Percentiles rank a stretch among this genome's conserved stretches.
Evolutionary conservation across 495 filamentous ascomycete genomes (phyloP).

Genomic region (Hypoxylon fragiforme): DNA sequence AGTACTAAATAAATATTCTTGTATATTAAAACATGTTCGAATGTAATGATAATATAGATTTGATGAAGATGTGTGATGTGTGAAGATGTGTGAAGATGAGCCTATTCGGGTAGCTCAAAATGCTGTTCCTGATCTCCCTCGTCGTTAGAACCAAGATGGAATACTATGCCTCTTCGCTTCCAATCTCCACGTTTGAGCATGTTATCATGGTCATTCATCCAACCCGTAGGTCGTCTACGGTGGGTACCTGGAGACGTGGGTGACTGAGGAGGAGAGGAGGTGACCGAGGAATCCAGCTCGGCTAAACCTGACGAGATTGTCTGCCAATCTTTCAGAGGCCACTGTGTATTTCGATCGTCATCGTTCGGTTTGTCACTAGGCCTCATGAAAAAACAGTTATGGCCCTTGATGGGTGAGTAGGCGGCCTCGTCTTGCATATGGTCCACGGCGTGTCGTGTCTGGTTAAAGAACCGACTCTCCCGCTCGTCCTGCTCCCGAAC

Average conservation of each 20-base stretch:
- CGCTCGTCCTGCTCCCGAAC: constrained; percentile 32
- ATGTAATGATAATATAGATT: constrained; percentile 2
- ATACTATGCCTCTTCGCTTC: constrained; percentile 55
- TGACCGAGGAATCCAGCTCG: constrained; percentile 22
- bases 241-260: constrained; percentile 6
- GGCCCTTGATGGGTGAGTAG: constrained; percentile 29
- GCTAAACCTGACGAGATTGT: constrained; percentile 30
- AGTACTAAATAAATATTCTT: no score
- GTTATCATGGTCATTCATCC: constrained; percentile 40
- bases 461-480: constrained; percentile 32
- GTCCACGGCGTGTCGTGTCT: constrained; percentile 22
- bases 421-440: constrained; percentile 27
- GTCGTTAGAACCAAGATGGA: constrained; percentile 36
- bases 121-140: constrained; percentile 31
- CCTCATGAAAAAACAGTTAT: constrained; percentile 21
- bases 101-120: constrained; percentile 34
- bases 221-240: constrained; percentile 31
- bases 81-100: not conserved
- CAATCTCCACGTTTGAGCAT: constrained; percentile 51
- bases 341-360: constrained; percentile 30
- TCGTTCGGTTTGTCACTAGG: constrained; percentile 21
- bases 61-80: not conserved
- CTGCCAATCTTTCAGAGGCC: constrained; percentile 40
- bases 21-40: constrained; percentile 14
- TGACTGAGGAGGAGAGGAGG: constrained; percentile 19